A percentile compares a stretch with the other conserved stretches of the same genome.
These are phyloP conservation scores for Gnaphalium uliginosum DNA, from an alignment of 129 eudicot genomes.

Conservation along the genomic window DNA sequence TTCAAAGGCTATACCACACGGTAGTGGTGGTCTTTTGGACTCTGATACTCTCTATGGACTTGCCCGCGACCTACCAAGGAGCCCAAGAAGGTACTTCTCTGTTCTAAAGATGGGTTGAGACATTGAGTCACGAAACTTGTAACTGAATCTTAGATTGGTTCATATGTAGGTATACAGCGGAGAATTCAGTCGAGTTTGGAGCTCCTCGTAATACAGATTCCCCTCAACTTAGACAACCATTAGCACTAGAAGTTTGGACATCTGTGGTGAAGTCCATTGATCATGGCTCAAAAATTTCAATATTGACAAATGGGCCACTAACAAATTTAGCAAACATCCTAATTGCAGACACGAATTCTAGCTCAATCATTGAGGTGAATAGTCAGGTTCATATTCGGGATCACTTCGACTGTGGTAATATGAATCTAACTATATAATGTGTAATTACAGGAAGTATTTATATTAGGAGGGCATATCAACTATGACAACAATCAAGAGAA, in stretches of 20 bases:
- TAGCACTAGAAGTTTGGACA: constrained; percentile 70
- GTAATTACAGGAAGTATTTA: constrained; percentile 57
- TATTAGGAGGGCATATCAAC: constrained; percentile 73
- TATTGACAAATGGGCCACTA: constrained; percentile 76
- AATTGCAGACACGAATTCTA: constrained; percentile 44
- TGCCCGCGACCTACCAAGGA: constrained; percentile 77
- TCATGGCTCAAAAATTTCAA: constrained; percentile 53
- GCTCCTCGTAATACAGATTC: constrained; percentile 77
- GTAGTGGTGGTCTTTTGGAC: constrained; percentile 84
- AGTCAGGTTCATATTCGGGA: constrained; percentile 24
- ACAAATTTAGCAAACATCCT: constrained; percentile 70
- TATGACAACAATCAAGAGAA: constrained; percentile 19
- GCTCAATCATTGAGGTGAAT: constrained; percentile 59
- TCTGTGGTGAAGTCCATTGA: constrained; percentile 44
- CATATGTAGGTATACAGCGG: constrained; percentile 61
- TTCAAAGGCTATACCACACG: constrained; percentile 72
- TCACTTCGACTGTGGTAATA: background rate
- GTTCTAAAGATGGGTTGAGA: too few species aligned
- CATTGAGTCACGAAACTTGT: too few species aligned
- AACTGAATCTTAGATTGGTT: background rate
- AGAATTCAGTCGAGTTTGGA: constrained; percentile 59
- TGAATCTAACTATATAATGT: background rate
- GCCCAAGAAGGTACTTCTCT: constrained; percentile 71
- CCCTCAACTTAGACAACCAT: constrained; percentile 75
- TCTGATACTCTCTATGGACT: constrained; percentile 85